Evolutionary conservation across 2,329 filamentous ascomycete species (phyloP), one percentile per base, ranked within the genome.

Genomic region (Ophiostoma sp.): DNA sequence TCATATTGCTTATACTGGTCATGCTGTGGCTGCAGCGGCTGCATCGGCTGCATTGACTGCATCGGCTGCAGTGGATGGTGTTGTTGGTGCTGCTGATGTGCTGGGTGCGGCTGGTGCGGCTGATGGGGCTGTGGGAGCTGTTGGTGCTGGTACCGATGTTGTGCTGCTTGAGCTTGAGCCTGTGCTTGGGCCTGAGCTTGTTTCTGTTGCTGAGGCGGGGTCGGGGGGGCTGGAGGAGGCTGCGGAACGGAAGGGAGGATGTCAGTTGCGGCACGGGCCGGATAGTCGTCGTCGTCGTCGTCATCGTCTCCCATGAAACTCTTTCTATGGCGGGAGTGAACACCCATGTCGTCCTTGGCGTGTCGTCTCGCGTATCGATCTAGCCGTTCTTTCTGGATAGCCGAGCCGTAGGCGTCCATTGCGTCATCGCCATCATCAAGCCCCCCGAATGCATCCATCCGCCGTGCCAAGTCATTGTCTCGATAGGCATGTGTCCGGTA

Each of bases 241-340:
- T 78, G 79, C 1, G 80, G 78, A 5, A 79, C 78, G 45, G 79
- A 79, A n/a, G 82, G 83, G 31, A 82, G 78, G 39, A 81, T 76
- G 12, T 82, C 78, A 2, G 79, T 81, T 28, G 82, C 82, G 19
- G 82, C 79, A 57, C 82, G 79, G 71, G 82, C 81, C 59, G 83
- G 81, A 75, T 89, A 90, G 33, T 91, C 88, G 73, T 90, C 90
- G 70, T 82, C 81, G 64, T 84, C 81, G 74, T 89, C 81, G 74
- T 89, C 90, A 74, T 89, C 84, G 36, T 91, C 88, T 73, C 90
- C 90, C 85, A 90, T 86, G 77, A 89, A 88, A 77, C 91, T 17
- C 83, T 84, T 1, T 84, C 83, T n/a, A 6, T 68, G 64, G n/a
- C 72, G 74, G 1, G 64, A 25, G 17, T 66, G 69, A 22, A 64